phyloP scores from a whole-genome alignment of 306 rosid genomes.

The Cicer bijugum region DNA sequence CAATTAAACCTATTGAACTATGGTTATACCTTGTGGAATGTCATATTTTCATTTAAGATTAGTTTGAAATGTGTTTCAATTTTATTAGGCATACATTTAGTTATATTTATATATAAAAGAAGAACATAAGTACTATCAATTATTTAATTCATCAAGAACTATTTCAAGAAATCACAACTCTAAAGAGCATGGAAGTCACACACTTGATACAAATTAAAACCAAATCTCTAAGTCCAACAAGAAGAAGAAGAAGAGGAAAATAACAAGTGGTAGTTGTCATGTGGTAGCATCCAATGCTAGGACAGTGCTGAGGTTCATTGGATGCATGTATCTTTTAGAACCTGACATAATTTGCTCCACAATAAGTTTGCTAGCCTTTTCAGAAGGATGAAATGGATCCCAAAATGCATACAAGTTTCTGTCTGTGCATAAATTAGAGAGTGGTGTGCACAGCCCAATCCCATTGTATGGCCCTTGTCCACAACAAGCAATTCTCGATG shows the following conservation, averaged over 20 bases:
- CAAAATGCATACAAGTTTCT: constrained; percentile 67
- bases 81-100: no score
- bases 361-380: constrained; percentile 62
- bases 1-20: no score
- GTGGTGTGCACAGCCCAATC: constrained; percentile 64
- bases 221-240: background rate
- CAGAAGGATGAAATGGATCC: constrained; percentile 83
- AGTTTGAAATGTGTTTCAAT: no score
- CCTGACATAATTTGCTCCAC: constrained; percentile 63
- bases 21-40: no score
- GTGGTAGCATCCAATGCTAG: constrained; percentile 57
- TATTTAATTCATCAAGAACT: constrained; percentile 31
- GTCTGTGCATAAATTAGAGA: constrained; percentile 69
- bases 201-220: constrained; percentile 21
- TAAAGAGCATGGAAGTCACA: background rate
- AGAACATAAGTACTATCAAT: constrained; percentile 5
- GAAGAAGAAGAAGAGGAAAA: background rate
- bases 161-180: background rate
- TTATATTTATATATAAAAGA: no score
- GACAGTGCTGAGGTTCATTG: constrained; percentile 75
- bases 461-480: constrained; percentile 92
- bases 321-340: constrained; percentile 60
- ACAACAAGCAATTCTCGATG: constrained; percentile 72
- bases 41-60: no score
- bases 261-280: background rate